Evolutionary conservation across 2,329 filamentous ascomycete species (phyloP).

Genomic region (Immersiporthe knoxdaviesiana): DNA sequence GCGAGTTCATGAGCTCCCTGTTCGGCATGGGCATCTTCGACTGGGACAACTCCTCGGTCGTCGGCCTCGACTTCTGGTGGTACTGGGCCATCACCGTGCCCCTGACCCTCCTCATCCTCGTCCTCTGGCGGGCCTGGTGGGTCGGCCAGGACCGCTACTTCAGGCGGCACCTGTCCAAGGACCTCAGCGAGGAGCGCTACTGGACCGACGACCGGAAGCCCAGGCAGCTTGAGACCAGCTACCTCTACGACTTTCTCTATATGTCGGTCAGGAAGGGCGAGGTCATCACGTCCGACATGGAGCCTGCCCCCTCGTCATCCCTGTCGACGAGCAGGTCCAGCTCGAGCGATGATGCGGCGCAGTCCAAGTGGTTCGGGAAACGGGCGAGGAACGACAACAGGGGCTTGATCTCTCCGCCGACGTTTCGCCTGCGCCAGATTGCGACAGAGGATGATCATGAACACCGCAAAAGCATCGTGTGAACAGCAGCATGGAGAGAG

Average conservation of each 20-base stretch:
- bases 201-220: constrained; percentile 51
- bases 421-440: constrained; percentile 27
- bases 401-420: constrained; percentile 18
- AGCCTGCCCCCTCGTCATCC: constrained; percentile 1
- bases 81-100: constrained; percentile 51
- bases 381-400: constrained; percentile 1
- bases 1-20: constrained; percentile 50
- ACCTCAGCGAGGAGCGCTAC: constrained; percentile 53
- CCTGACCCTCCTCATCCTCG: constrained; percentile 47
- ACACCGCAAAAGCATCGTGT: background rate
- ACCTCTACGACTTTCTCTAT: constrained; percentile 49
- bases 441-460: constrained; percentile 10
- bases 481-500: background rate
- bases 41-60: constrained; percentile 43
- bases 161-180: constrained; percentile 47
- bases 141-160: constrained; percentile 52
- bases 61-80: constrained; percentile 49
- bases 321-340: background rate
- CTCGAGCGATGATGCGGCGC: constrained; percentile 17
- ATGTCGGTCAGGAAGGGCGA: constrained; percentile 39
- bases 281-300: background rate
- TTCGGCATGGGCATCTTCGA: constrained; percentile 54
- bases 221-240: constrained; percentile 46
- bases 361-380: constrained; percentile 12
- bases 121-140: constrained; percentile 51